phyloP scores from a whole-genome alignment of 2,329 filamentous ascomycete species.

The Trichoderma sp. region DNA sequence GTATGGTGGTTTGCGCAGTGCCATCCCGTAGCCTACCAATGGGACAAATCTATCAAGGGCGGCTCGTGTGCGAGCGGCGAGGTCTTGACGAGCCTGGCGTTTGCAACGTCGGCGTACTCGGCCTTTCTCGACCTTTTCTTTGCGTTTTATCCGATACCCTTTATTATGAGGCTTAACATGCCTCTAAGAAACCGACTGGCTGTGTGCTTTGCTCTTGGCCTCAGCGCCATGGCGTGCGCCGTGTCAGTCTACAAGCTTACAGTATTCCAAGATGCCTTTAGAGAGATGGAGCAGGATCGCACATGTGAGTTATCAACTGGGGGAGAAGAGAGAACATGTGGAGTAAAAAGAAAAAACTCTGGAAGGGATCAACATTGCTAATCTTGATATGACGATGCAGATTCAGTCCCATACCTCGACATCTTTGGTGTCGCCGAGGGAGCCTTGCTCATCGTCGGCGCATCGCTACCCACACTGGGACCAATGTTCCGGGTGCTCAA shows the following conservation, averaged over 20 bases:
- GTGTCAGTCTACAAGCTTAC: slow-evolving; percentile 32
- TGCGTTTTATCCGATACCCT: slow-evolving; percentile 30
- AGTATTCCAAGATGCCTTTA: slow-evolving; percentile 29
- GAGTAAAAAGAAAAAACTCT: not conserved
- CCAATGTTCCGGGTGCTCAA: slow-evolving; percentile 28
- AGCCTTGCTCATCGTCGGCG: slow-evolving; percentile 30
- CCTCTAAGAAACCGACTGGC: slow-evolving; percentile 28
- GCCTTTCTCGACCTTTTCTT: slow-evolving; percentile 33
- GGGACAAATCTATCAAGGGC: slow-evolving; percentile 26
- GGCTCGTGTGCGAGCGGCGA: slow-evolving; percentile 27
- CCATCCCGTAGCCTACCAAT: slow-evolving; percentile 28
- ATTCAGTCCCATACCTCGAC: slow-evolving; percentile 29
- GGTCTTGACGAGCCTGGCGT: slow-evolving; percentile 29
- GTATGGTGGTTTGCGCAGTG: slow-evolving; percentile 33
- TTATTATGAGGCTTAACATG: slow-evolving; percentile 33
- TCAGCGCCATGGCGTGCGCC: slow-evolving; percentile 29
- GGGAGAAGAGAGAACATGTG: not conserved
- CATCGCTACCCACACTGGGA: slow-evolving; percentile 29
- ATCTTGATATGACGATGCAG: slow-evolving; percentile 7
- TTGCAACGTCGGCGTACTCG: slow-evolving; percentile 32
- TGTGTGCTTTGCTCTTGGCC: slow-evolving; percentile 29
- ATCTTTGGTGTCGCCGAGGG: slow-evolving; percentile 31
- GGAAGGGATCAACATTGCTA: not conserved
- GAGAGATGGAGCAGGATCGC: slow-evolving; percentile 27
- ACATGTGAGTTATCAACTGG: slow-evolving; percentile 27